phyloP scores from a whole-genome alignment of 2,329 filamentous ascomycete species.

The Aspergillus intermedius region DNA sequence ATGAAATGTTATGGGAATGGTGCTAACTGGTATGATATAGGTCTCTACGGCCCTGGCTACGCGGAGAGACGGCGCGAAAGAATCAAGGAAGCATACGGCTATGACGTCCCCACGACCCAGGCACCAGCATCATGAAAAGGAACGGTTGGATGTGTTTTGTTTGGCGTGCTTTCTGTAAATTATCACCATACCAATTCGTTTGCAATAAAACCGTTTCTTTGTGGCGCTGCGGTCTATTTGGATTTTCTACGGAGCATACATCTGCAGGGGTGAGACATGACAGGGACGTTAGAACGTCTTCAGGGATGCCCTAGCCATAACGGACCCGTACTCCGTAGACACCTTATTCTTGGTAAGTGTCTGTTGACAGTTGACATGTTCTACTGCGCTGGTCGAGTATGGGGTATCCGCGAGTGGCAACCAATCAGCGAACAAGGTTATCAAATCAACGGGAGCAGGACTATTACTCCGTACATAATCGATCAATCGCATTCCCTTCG shows the following conservation, averaged over 20 bases:
- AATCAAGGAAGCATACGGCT: conserved; percentile 79
- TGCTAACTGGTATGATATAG: conserved; percentile 41
- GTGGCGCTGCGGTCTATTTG: not conserved
- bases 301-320: no score
- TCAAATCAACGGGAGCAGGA: conserved; percentile 17
- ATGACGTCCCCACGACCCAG: conserved; percentile 66
- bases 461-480: not conserved
- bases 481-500: not conserved
- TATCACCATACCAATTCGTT: conserved; percentile 19
- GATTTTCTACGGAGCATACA: no score
- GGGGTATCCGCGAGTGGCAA: conserved; percentile 3
- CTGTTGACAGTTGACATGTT: no score
- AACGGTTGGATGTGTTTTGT: not conserved
- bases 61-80: conserved; percentile 75
- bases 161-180: conserved; percentile 20
- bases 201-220: not conserved
- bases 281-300: no score
- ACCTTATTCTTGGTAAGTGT: no score
- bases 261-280: no score
- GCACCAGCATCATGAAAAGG: conserved; percentile 33
- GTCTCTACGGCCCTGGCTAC: conserved; percentile 73
- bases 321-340: no score
- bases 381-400: not conserved
- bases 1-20: not conserved
- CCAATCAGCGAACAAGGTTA: conserved; percentile 25